phyloP scores from a whole-genome alignment of 1,284 basidiomycete genomes.

The Cutaneotrichosporon cutaneum region DNA sequence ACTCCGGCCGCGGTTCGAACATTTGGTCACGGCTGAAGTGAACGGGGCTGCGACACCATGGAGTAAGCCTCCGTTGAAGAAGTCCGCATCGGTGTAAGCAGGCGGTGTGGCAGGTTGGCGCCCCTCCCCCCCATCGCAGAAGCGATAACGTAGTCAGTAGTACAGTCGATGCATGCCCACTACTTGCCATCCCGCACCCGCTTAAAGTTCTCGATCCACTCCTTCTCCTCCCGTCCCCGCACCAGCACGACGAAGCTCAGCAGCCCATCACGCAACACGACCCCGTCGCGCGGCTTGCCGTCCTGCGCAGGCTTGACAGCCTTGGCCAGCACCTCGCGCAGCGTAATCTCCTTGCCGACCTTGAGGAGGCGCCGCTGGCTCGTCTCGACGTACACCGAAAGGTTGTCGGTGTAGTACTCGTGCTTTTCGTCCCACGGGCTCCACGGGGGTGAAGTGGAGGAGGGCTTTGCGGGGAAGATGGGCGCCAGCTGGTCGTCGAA shows the following conservation, averaged over 20 bases:
- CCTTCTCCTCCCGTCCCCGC: constrained; percentile 74
- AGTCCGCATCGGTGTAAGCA: too few species aligned
- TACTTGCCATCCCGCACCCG: constrained; percentile 23
- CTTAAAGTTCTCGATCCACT: constrained; percentile 91
- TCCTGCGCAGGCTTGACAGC: constrained; percentile 59
- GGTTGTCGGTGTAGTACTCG: constrained; percentile 68
- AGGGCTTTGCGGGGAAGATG: constrained; percentile 67
- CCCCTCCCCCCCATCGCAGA: too few species aligned
- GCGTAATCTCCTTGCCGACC: constrained; percentile 81
- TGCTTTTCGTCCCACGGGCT: constrained; percentile 73
- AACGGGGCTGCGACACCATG: too few species aligned
- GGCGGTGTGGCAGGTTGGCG: too few species aligned
- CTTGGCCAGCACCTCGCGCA: constrained; percentile 68
- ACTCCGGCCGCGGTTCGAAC: too few species aligned
- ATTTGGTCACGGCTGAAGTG: too few species aligned
- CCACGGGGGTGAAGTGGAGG: constrained; percentile 46
- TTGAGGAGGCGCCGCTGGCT: constrained; percentile 73
- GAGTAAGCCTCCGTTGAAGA: too few species aligned
- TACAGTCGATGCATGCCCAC: too few species aligned
- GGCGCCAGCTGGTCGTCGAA: constrained; percentile 73
- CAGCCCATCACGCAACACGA: constrained; percentile 82
- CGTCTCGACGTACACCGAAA: constrained; percentile 84
- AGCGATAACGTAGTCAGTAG: too few species aligned
- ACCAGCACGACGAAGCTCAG: constrained; percentile 81
- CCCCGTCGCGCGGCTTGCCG: constrained; percentile 65